A percentile compares a stretch with the other conserved stretches of the same genome.
These are phyloP conservation scores for Phellopilus nigrolimitatus DNA, from an alignment of 1,284 basidiomycete species.

Conservation along the genomic window DNA sequence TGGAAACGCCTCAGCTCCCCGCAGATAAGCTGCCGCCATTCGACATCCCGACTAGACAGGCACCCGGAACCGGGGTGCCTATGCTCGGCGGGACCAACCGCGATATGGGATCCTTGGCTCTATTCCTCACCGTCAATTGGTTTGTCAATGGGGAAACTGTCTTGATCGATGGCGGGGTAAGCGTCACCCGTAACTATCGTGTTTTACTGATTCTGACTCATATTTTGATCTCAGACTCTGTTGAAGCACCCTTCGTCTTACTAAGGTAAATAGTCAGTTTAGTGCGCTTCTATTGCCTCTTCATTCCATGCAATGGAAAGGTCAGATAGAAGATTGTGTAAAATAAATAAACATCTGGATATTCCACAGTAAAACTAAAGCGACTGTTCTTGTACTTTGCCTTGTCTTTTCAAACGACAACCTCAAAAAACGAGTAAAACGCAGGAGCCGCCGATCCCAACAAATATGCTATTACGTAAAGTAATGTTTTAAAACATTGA, in stretches of 20 bases:
- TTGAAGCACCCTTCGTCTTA: conserved; percentile 40
- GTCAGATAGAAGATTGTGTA: background rate
- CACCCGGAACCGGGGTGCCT: conserved; percentile 13
- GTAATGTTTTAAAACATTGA: too few species aligned
- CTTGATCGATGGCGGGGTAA: conserved; percentile 45
- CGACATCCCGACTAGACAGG: conserved; percentile 33
- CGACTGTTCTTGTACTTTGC: too few species aligned
- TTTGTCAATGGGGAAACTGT: conserved; percentile 51
- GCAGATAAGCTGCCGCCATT: conserved; percentile 25
- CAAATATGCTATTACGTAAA: too few species aligned
- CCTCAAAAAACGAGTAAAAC: too few species aligned
- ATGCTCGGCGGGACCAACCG: conserved; percentile 34
- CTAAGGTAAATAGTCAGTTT: conserved; percentile 22
- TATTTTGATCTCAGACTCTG: conserved; percentile 30
- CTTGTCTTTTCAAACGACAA: too few species aligned
- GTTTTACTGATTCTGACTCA: background rate
- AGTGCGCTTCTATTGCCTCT: too few species aligned
- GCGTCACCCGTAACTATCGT: conserved; percentile 22
- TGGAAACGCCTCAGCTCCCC: conserved; percentile 16
- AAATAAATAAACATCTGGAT: background rate
- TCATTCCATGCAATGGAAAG: too few species aligned
- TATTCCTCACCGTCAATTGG: conserved; percentile 45
- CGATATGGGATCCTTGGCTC: conserved; percentile 42
- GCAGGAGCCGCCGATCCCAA: too few species aligned
- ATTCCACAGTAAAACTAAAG: too few species aligned